Base-by-base conservation (phyloP, 2,329 filamentous ascomycete genomes). In the Decorospora gaudefroyi region DNA sequence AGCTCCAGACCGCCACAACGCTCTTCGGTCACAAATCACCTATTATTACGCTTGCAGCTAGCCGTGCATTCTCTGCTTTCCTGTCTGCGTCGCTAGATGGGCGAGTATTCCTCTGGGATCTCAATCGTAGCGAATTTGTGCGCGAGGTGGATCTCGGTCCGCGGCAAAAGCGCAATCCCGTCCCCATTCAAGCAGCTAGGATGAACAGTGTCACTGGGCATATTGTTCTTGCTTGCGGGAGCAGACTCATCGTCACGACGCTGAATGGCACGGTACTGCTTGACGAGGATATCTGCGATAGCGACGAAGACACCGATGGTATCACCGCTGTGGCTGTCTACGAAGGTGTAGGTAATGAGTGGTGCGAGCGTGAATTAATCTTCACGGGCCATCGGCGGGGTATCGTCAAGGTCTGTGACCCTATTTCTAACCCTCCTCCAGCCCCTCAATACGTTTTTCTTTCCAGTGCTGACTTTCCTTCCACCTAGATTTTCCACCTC, bases 121-220 rank as follows among this genome's bases (percentile, higher is more conserved):
- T 99, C 3, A 99, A 97, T 68, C 83, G 89, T 11, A 81, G 90
- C 9, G 87, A 90, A 38, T 95, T 96, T 61, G 85, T 97, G 4
- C 83, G 90, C 30, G 86, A 84, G 68, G 76, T 92, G 15, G 83
- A 83, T 39, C 56, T 69, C 0, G 66, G 65, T 0, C 21, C 55
- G 1, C 25, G 48, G 9, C 61, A 68, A 6, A 59, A 45, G 32
- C 50, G 57, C 2, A 52, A 55, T 12, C 55, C 57, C 1, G 50
- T 63, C 2, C 49, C 67, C 0, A 57, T 76, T 3, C 82, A 95
- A 71, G 92, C 88, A 55, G 89, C 90, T 0, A 79, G 81, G 8
- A 90, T 99, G 69, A 95, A 96, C 65, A 91, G 96, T 62, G 84
- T 92, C 1, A 90, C 87, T 0, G 93, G 93, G 8, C 89, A 96